A percentile compares a stretch with the other conserved stretches of the same genome.
These are phyloP conservation scores for Ocimum tenuiflorum DNA, from an alignment of 257 asterid species.

Conservation along the genomic window DNA sequence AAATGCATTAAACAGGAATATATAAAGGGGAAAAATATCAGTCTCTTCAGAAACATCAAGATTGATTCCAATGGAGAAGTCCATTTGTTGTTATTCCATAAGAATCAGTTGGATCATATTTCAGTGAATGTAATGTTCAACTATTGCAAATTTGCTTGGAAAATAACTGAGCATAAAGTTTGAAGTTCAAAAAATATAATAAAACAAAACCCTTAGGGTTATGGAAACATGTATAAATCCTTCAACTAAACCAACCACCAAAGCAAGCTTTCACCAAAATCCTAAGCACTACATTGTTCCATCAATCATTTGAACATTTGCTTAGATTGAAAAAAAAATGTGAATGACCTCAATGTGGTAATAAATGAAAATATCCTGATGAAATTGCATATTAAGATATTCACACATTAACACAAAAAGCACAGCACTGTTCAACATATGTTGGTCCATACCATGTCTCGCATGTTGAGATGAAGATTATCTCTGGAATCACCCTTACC, in stretches of 20 bases:
- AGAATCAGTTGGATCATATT: not conserved
- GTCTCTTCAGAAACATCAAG: not conserved
- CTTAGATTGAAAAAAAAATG: not conserved
- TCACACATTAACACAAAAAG: not conserved
- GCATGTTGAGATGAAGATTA: slow-evolving; percentile 79
- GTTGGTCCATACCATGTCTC: slow-evolving; percentile 66
- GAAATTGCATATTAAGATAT: slow-evolving; percentile 8
- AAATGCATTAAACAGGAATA: not conserved
- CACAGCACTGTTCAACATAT: not conserved
- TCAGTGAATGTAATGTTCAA: not conserved
- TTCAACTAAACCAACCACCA: not conserved
- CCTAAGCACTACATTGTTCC: not conserved
- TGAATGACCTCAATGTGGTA: not conserved
- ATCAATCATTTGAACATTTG: not conserved
- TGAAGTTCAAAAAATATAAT: not conserved
- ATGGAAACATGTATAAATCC: not conserved
- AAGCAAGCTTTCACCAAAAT: not conserved
- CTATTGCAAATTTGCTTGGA: slow-evolving; percentile 4
- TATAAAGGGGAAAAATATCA: not conserved
- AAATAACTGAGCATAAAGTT: not conserved
- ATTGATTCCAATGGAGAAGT: not conserved
- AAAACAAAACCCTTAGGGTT: not conserved
- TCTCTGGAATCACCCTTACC: slow-evolving; percentile 58
- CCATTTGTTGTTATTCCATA: not conserved
- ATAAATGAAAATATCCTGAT: not conserved